Evolutionary conservation across 108 stramenopile genomes (phyloP).

Genomic region (Pseudonitzschia pungens): DNA sequence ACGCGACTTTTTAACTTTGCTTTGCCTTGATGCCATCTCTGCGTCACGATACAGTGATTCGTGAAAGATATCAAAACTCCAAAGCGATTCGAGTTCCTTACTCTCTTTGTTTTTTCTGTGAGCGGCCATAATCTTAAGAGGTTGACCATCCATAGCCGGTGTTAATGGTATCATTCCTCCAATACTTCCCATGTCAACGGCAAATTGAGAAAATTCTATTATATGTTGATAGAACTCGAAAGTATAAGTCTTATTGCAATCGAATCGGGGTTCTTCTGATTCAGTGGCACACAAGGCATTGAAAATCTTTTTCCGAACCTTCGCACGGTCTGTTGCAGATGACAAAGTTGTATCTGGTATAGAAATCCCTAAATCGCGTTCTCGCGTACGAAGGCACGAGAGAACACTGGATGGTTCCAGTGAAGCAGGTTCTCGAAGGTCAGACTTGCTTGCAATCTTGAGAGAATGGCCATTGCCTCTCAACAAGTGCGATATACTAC

Average conservation of each 20-base stretch:
- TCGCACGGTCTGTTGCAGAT: conserved; percentile 22
- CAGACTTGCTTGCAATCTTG: neutral
- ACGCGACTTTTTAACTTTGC: too few species aligned
- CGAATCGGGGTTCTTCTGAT: conserved; percentile 5
- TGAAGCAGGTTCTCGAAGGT: conserved; percentile 7
- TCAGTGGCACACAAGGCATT: conserved; percentile 38
- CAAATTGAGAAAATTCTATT: neutral
- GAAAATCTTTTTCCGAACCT: conserved; percentile 48
- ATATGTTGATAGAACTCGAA: conserved; percentile 54
- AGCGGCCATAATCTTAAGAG: conserved; percentile 47
- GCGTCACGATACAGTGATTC: conserved; percentile 10
- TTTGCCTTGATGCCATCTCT: neutral
- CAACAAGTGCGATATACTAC: neutral
- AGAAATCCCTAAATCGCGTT: neutral
- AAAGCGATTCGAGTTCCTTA: conserved; percentile 6
- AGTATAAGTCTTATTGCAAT: conserved; percentile 51
- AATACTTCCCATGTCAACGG: conserved; percentile 37
- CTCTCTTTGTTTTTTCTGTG: neutral
- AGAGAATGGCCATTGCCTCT: neutral
- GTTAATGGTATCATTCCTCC: conserved; percentile 34
- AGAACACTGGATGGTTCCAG: conserved; percentile 8
- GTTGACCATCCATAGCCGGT: conserved; percentile 56
- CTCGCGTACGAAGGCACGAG: neutral
- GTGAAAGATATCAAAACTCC: conserved; percentile 19
- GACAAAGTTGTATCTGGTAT: conserved; percentile 30